Percentiles rank a stretch among this genome's conserved stretches.
phyloP scores from a whole-genome alignment of 169 alveolate species.

The Toxoplasma gondii region DNA sequence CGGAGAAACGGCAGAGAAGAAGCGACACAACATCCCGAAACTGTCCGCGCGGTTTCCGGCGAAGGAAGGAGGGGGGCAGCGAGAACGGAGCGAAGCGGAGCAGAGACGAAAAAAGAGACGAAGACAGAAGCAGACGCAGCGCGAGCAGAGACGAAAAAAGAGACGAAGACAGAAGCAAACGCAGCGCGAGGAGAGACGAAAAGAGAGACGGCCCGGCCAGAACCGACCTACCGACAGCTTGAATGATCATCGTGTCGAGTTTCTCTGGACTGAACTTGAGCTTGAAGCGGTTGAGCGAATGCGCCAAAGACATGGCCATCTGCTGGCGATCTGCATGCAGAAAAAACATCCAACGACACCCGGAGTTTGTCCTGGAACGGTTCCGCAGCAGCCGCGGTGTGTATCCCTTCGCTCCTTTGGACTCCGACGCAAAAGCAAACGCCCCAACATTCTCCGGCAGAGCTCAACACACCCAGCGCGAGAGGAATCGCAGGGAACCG shows the following conservation, averaged over 20 bases:
- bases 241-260: slow-evolving; percentile 99
- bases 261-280: slow-evolving; percentile 98
- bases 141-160: neutral
- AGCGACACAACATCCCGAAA: too few species aligned
- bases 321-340: slow-evolving; percentile 76
- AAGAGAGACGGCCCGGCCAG: too few species aligned
- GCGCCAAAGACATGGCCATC: slow-evolving; percentile 92
- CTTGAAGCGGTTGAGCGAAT: slow-evolving; percentile 94
- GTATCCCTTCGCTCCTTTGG: too few species aligned
- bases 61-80: neutral
- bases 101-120: neutral
- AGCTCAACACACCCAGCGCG: neutral
- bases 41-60: too few species aligned
- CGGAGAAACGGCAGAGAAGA: neutral
- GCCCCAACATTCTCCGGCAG: too few species aligned
- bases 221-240: slow-evolving; percentile 92
- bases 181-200: too few species aligned
- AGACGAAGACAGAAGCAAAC: too few species aligned
- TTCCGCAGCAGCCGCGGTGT: neutral
- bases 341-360: neutral
- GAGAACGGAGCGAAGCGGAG: neutral
- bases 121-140: neutral
- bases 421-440: too few species aligned
- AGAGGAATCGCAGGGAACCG: neutral
- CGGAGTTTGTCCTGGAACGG: too few species aligned